Evolutionary conservation across 2,329 filamentous ascomycete genomes (phyloP), one percentile per base, ranked within the genome.

Genomic region (Neocucurbitaria cava): DNA sequence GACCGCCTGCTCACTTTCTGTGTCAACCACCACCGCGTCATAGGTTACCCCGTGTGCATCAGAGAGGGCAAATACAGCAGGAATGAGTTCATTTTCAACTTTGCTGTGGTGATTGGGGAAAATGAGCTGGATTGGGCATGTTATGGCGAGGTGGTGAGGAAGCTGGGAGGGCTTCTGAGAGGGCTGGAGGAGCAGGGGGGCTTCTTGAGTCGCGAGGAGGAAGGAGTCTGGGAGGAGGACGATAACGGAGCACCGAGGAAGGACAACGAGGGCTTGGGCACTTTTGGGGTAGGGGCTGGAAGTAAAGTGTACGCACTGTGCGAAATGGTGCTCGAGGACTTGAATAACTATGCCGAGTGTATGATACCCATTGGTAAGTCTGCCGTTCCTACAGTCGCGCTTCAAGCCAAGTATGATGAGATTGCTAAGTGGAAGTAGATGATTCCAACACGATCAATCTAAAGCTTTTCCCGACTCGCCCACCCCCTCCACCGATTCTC

Each of bases 41-140:
- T 99, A 30, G 92, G 93, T 15, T 92, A 92, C 68, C 95, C 95
- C 0, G 89, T 98, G 48, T 94, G 92, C 72, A 91, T 98, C 71
- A 64, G 73, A 10, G 86, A 92, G 61, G 84, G 87, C 50, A 89
- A 89, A 64, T 96, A 98, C 71, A 87, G 89, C 70, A 89, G 95
- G 54, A 96, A 96, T 77, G 91, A 96, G 76, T 98, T 97, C 81
- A 96, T 97, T 72, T 99, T 98, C 85, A 98, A 98, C 76, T 96
- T 98, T 72, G 92, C 92, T 54, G 82, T 98, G 40, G 89, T 96
- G 24, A 82, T 96, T 45, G 85, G 89, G 46, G 84, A 87, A 52
- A 80, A 84, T 30, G 81, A 83, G 13, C 73, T 73, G 3, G 90
- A 96, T 70, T 90, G 90, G 73, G 85, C 85, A 44, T 89, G 88